These are phyloP conservation scores for Astrocystis sublimbata DNA, from an alignment of 495 filamentous ascomycete species.

Conservation along the genomic window DNA sequence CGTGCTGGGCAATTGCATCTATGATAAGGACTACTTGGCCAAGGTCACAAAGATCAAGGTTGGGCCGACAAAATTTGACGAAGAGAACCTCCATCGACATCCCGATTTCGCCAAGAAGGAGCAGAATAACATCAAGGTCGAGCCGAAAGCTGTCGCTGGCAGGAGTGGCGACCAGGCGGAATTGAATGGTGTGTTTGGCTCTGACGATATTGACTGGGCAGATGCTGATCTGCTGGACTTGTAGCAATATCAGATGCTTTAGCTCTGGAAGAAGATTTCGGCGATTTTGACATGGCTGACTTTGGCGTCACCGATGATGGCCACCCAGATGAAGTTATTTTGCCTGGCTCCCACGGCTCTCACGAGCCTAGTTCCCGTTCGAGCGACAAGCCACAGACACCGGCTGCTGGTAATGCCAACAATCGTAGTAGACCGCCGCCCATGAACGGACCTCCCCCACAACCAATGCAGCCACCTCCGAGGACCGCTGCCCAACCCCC, in stretches of 20 bases:
- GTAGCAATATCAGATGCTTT: constrained; percentile 24
- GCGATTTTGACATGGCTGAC: constrained; percentile 72
- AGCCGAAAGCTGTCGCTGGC: constrained; percentile 40
- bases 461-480: constrained; percentile 40
- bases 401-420: constrained; percentile 26
- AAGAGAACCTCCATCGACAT: constrained; percentile 77
- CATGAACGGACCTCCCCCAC: constrained; percentile 23
- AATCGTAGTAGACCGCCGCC: constrained; percentile 31
- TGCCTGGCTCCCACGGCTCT: constrained; percentile 30
- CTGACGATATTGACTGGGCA: constrained; percentile 33
- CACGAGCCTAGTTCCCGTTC: constrained; percentile 22
- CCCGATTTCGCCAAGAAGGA: constrained; percentile 71
- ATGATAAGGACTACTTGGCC: constrained; percentile 89
- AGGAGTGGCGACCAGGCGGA: constrained; percentile 21
- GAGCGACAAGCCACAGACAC: constrained; percentile 27
- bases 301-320: constrained; percentile 61
- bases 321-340: constrained; percentile 63
- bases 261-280: constrained; percentile 30
- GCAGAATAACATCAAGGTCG: constrained; percentile 31
- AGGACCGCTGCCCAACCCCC: constrained; percentile 29
- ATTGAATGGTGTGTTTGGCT: constrained; percentile 30
- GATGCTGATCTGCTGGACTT: constrained; percentile 34
- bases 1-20: constrained; percentile 93
- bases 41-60: constrained; percentile 83
- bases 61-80: constrained; percentile 66